These are phyloP conservation scores for Marasmius oreades DNA, from an alignment of 1,284 basidiomycete genomes.

Conservation along the genomic window DNA sequence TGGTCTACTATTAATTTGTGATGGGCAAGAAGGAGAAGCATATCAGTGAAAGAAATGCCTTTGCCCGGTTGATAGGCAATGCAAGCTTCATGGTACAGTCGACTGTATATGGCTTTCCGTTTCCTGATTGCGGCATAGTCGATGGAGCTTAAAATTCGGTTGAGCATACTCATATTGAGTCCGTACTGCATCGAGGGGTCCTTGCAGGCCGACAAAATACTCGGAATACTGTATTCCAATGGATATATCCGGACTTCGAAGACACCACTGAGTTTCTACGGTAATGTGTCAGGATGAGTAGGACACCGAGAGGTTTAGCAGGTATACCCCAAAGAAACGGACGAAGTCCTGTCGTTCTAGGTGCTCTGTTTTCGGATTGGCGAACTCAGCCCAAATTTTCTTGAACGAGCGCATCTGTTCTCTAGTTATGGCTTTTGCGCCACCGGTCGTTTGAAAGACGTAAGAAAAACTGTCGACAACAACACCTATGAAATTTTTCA, in stretches of 20 bases:
- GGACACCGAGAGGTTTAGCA: not conserved
- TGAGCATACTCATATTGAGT: slow-evolving; percentile 66
- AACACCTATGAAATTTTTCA: slow-evolving; percentile 52
- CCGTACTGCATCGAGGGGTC: slow-evolving; percentile 41
- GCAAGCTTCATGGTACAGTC: slow-evolving; percentile 83
- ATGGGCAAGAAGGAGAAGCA: slow-evolving; percentile 87
- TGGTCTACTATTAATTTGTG: slow-evolving; percentile 91
- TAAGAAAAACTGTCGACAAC: slow-evolving; percentile 97
- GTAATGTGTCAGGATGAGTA: slow-evolving; percentile 7
- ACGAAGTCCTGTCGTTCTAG: slow-evolving; percentile 72
- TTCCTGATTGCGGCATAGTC: slow-evolving; percentile 63
- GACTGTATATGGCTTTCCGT: slow-evolving; percentile 67
- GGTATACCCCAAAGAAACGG: slow-evolving; percentile 78
- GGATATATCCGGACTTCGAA: slow-evolving; percentile 88
- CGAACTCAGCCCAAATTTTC: slow-evolving; percentile 88
- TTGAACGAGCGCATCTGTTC: slow-evolving; percentile 94
- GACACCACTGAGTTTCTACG: slow-evolving; percentile 71
- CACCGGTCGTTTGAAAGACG: slow-evolving; percentile 86
- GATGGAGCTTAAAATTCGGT: slow-evolving; percentile 55
- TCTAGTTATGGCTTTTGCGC: slow-evolving; percentile 80
- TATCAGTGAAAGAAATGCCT: slow-evolving; percentile 90
- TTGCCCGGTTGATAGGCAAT: slow-evolving; percentile 67
- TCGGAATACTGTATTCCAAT: slow-evolving; percentile 55
- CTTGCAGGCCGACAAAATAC: slow-evolving; percentile 50
- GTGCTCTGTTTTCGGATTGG: slow-evolving; percentile 77